These are phyloP conservation scores for Macrolepiota dolichaula DNA, from an alignment of 768 basidiomycete genomes.

Conservation along the genomic window DNA sequence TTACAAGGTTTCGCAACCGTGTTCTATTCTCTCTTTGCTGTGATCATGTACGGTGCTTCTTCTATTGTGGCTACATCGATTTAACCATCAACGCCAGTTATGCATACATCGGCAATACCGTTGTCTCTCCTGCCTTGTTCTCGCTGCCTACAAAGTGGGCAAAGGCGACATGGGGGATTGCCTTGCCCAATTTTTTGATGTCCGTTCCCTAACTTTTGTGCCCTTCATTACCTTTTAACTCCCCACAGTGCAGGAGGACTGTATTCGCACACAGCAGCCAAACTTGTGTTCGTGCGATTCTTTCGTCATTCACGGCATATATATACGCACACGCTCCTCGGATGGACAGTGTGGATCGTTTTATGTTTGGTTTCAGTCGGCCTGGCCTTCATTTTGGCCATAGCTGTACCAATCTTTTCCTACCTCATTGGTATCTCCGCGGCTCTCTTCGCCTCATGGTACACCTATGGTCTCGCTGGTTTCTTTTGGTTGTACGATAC, in stretches of 20 bases:
- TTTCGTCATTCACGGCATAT: conserved; percentile 47
- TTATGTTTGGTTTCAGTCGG: conserved; percentile 39
- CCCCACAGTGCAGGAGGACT: conserved; percentile 38
- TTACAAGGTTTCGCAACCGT: conserved; percentile 50
- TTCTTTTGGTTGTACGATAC: conserved; percentile 53
- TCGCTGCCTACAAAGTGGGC: conserved; percentile 48
- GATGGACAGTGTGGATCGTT: conserved; percentile 42
- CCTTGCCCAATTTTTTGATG: conserved; percentile 50
- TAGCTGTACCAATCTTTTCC: conserved; percentile 53
- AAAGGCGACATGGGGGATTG: conserved; percentile 46
- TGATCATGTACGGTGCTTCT: conserved; percentile 26
- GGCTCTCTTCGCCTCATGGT: conserved; percentile 56
- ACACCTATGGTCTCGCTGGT: conserved; percentile 51
- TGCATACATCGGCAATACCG: conserved; percentile 43
- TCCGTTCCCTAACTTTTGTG: conserved; percentile 17
- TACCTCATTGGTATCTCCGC: conserved; percentile 52
- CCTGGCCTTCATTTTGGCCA: conserved; percentile 43
- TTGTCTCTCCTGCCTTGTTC: conserved; percentile 42
- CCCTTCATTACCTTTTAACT: not conserved
- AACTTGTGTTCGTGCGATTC: conserved; percentile 48
- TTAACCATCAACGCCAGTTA: conserved; percentile 24
- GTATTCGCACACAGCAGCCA: conserved; percentile 50
- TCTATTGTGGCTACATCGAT: not conserved
- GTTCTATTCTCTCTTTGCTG: conserved; percentile 46
- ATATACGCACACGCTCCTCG: conserved; percentile 39